Conservation (phyloP, 106 monocot genomes). For the Hemerocallis citrina region DNA sequence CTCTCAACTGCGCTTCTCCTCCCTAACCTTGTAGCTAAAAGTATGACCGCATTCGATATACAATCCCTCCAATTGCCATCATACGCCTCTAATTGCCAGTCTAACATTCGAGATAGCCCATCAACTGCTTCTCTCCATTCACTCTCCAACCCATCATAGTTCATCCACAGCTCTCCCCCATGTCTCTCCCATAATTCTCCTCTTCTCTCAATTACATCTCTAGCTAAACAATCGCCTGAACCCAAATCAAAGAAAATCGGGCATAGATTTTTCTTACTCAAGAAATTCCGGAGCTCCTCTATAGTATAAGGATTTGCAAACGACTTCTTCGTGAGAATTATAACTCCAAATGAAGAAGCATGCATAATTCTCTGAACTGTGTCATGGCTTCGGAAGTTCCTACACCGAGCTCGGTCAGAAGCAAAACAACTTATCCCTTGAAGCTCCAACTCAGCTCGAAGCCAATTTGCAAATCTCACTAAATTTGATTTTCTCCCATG, state of each 20-base stretch:
- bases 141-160: slow-evolving; percentile 71
- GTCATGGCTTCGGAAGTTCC: slow-evolving; percentile 44
- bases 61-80: slow-evolving; percentile 92
- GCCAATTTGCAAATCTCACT: slow-evolving; percentile 81
- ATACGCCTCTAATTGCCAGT: slow-evolving; percentile 71
- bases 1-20: slow-evolving; percentile 75
- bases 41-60: slow-evolving; percentile 48
- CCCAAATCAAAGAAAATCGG: slow-evolving; percentile 78
- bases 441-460: slow-evolving; percentile 85
- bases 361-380: slow-evolving; percentile 61
- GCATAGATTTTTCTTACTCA: slow-evolving; percentile 57
- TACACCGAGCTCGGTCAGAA: slow-evolving; percentile 63
- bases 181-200: slow-evolving; percentile 92
- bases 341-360: slow-evolving; percentile 53
- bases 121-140: slow-evolving; percentile 88
- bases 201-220: slow-evolving; percentile 80
- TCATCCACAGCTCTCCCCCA: slow-evolving; percentile 85
- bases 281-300: slow-evolving; percentile 68
- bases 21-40: slow-evolving; percentile 63
- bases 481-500: slow-evolving; percentile 77
- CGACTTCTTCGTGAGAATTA: slow-evolving; percentile 81
- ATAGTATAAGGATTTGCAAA: slow-evolving; percentile 78
- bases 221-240: slow-evolving; percentile 61
- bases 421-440: slow-evolving; percentile 88
- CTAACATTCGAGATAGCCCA: slow-evolving; percentile 47